A percentile compares a stretch with the other conserved stretches of the same genome.
Conservation (phyloP, 2,329 filamentous ascomycete species). For the Colletotrichum echinochloae region DNA sequence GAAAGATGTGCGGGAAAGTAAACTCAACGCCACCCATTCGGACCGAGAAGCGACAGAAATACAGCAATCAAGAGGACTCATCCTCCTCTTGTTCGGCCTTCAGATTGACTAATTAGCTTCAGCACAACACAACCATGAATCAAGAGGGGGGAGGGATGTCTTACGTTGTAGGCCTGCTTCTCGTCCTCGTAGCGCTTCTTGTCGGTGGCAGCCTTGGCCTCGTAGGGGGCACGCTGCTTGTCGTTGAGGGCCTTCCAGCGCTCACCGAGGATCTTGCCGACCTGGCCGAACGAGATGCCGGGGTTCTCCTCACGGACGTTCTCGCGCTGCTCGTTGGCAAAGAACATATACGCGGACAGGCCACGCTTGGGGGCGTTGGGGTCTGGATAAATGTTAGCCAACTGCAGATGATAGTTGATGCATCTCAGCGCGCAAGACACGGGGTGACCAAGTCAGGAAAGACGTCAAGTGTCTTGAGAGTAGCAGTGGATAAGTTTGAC, state of each 20-base stretch:
- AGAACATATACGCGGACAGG: conserved; percentile 99
- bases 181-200: conserved; percentile 99
- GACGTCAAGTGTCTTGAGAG: background rate
- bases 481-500: background rate
- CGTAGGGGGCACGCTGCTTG: conserved; percentile 92
- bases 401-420: background rate
- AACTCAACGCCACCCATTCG: conserved; percentile 24
- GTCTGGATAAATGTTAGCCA: conserved; percentile 64
- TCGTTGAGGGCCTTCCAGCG: conserved; percentile 97
- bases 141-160: conserved; percentile 48
- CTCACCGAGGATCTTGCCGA: conserved; percentile 98
- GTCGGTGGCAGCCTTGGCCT: conserved; percentile 94
- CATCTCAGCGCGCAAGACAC: background rate
- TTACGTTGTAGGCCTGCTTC: conserved; percentile 93
- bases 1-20: conserved; percentile 17
- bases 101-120: conserved; percentile 47
- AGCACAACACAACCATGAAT: conserved; percentile 18
- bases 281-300: conserved; percentile 96
- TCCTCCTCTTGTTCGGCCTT: conserved; percentile 69
- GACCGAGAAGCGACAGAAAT: conserved; percentile 33
- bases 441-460: background rate
- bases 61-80: conserved; percentile 59
- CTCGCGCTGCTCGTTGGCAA: conserved; percentile 98
- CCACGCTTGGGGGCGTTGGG: conserved; percentile 99
- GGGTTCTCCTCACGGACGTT: conserved; percentile 99